Evolutionary conservation across 106 monocot species (phyloP), one percentile per base, ranked within the genome.

Genomic region (Dactylorhiza incarnata): DNA sequence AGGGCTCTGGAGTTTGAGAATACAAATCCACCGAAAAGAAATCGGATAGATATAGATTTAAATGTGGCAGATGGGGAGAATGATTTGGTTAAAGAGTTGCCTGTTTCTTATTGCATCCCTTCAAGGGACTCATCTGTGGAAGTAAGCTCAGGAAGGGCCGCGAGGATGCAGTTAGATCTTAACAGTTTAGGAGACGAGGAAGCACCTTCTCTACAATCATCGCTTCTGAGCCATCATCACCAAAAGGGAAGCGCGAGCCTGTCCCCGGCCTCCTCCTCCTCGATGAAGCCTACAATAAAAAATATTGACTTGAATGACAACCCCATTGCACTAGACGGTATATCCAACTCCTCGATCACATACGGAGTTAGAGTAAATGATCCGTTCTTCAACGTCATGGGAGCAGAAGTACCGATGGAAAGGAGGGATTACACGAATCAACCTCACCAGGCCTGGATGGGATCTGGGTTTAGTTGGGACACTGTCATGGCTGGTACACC

Each of bases 301-400:
- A 87, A 89, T 75, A 85, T 95, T 55, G 89, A 95, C 73, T 84
- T 95, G 77, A 95, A 95, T 74, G 85, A 91, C 65, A 82, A 84
- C 65, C 91, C 83, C 16, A 63, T 73, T 53, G 77, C 72, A 29
- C 11, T 77, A 11, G 85, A 86, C 68, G 78, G 56, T 19, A 49
- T 48, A 29, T 29, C 29, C 29, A 29, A 29, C 2, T 29, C 29
- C 29, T 29, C 29, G 29, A 29, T 29, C 29, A 29, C 29, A 1
- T 29, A 29, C 29, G 29, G 29, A 29, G 68, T 56, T 74, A 81
- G 45, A 72, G 65, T 20, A 1, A 29, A 49, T 45, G 16, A 45
- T 49, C n/a, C 7, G 19, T 45, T 73, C 59, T 26, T 77, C 2
- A 83, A 69, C 12, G 68, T 49, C 15, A 73, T 70, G 75, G 74